A percentile compares a stretch with the other conserved stretches of the same genome.
These are phyloP conservation scores for Suillus subaureus DNA, from an alignment of 768 basidiomycete species.

Conservation along the genomic window DNA sequence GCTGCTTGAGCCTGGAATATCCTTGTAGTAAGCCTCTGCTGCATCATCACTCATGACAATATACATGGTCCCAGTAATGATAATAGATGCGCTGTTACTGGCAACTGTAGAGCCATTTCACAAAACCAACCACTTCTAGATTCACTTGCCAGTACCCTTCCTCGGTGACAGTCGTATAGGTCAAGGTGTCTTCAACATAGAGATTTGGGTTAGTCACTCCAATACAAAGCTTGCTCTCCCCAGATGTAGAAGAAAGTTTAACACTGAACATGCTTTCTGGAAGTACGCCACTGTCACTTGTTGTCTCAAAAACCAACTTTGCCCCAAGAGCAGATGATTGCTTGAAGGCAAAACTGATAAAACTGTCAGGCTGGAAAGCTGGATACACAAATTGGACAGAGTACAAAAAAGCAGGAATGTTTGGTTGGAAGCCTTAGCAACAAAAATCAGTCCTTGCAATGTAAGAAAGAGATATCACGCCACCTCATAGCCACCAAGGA, in stretches of 20 bases:
- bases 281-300: conserved; percentile 38
- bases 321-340: conserved; percentile 37
- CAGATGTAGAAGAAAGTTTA: conserved; percentile 42
- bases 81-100: conserved; percentile 30
- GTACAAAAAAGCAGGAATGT: conserved; percentile 44
- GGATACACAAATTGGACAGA: conserved; percentile 30
- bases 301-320: conserved; percentile 46
- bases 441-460: background rate
- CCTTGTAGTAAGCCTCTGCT: conserved; percentile 33
- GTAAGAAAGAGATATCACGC: conserved; percentile 11
- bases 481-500: conserved; percentile 39
- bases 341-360: conserved; percentile 47
- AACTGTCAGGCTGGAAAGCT: conserved; percentile 39
- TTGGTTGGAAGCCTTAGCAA: conserved; percentile 38
- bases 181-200: conserved; percentile 47
- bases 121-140: conserved; percentile 30
- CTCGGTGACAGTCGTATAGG: conserved; percentile 36
- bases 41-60: conserved; percentile 28
- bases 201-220: conserved; percentile 51
- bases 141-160: conserved; percentile 42
- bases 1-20: conserved; percentile 30
- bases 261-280: conserved; percentile 47
- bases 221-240: conserved; percentile 54
- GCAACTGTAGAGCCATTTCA: conserved; percentile 22
- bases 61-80: conserved; percentile 37